Base-by-base conservation (phyloP, 345 rosid genomes). In the Eucalyptus marginata region DNA sequence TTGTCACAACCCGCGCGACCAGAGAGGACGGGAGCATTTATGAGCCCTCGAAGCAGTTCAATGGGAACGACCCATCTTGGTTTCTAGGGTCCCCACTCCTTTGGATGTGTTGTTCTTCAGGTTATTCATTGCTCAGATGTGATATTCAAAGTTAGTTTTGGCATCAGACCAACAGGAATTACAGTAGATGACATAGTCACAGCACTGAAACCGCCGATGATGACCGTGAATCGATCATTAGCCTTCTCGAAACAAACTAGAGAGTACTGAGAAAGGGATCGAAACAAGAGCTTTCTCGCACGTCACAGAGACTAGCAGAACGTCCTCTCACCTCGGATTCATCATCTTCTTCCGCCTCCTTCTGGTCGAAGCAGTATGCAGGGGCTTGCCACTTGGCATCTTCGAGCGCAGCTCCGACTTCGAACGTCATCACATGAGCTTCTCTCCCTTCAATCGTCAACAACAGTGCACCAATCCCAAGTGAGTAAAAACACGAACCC, bases 361-460 rank as follows among this genome's bases (percentile, higher is more conserved):
- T 71, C n/a, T 68, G 81, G 31, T 88, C 81, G 86, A 95, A 95
- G 93, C 96, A 94, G 90, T 93, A 91, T 33, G 83, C 89, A 88
- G 96, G 96, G 80, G 94, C 96, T 87, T 95, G 95, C 96, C 96
- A 94, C n/a, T 91, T 89, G 31, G 58, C 92, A 88, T 95, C 97
- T 84, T 93, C 96, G 13, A 94, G 94, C 25, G 85, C 93, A 29
- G 95, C 96, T 87, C 96, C 96, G 59, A 91, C 96, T 80, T 95
- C 96, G 87, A 93, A 94, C 31, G 95, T 92, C 92, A 94, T 94
- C 88, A 94, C 95, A 90, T 94, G 96, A 84, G 95, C 96, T 87
- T 93, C 93, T 87, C 94, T 93, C 89, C 96, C 95, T 95, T 88
- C 88, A 58, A 6, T 79, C n/a, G n/a, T n/a, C 31, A 44, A 5